Conservation (phyloP, 441 rosid genomes). For the Erysimum pusillum region DNA sequence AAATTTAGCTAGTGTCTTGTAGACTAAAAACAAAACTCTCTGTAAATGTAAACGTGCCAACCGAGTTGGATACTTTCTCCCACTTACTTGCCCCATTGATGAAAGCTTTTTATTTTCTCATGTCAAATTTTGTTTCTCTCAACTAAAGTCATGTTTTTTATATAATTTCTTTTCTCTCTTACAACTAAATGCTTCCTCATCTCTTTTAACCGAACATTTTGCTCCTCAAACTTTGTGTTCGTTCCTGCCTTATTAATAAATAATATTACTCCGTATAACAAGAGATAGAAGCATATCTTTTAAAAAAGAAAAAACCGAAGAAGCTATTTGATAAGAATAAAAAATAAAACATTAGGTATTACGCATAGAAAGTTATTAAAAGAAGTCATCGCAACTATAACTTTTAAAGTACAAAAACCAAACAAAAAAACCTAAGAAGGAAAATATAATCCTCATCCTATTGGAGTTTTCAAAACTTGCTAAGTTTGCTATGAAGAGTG, state of each 20-base stretch:
- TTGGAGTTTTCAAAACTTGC: not conserved
- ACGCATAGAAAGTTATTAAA: not conserved
- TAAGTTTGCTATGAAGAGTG: not conserved
- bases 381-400: too few species aligned
- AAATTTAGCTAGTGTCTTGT: not conserved
- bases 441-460: not conserved
- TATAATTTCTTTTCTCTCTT: not conserved
- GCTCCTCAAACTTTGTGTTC: not conserved
- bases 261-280: not conserved
- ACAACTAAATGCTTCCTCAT: not conserved
- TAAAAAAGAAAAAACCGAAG: not conserved
- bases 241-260: not conserved
- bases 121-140: not conserved
- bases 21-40: not conserved
- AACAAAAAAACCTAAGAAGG: not conserved
- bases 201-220: not conserved
- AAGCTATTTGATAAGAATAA: not conserved
- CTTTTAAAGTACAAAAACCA: too few species aligned
- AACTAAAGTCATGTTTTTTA: not conserved
- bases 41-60: not conserved
- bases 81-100: not conserved
- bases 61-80: not conserved
- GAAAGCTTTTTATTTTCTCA: not conserved
- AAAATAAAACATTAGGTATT: too few species aligned
- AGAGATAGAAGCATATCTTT: not conserved